Evolutionary conservation across 106 monocot species (phyloP), one percentile per base, ranked within the genome.

Genomic region (Phalaenopsis aphrodite): DNA sequence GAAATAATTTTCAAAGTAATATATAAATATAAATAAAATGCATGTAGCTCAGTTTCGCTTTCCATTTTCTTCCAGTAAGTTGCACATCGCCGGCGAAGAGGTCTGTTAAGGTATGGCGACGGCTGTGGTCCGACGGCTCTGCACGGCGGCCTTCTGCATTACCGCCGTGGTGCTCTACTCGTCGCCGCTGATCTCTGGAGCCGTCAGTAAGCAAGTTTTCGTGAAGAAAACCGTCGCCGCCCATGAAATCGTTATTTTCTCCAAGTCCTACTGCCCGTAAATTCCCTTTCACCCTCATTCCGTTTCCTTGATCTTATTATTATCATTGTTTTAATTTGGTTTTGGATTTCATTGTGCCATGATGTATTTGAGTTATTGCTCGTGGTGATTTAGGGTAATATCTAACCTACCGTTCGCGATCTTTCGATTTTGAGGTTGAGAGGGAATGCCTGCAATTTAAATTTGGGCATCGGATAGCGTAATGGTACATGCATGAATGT

Each of bases 181-280:
- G 24, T 46, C 67, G 21, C 10, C 17, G 56, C 6, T 78, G 16
- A 39, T 78, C 36, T 55, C 41, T 12, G 65, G 43, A 74, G 76
- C 80, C 15, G 69, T 3, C 37, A 45, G 79, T 3, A 79, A 79
- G 66, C 48, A 69, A 37, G 48, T 18, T 43, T 72, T 80, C 48
- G 69, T 80, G n/a, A 66, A 69, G 36, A 80, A 80, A 16, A 80
- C 80, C 23, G 69, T 80, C 38, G 45, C 71, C 16, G 71, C 66
- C 17, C 80, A 80, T n/a, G 47, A 69, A 23, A 80, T 80, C 24
- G 48, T 80, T 65, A 71, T 80, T 71, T 80, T 80, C 46, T 80
- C 80, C 80, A 72, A 80, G 41, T 80, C 80, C 15, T 72, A 80
- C 30, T 71, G 80, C 80, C 80, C 71, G 80, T 80, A 47, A 69